Evolutionary conservation across 306 rosid genomes (phyloP).

Genomic region (Carpinus fangiana): DNA sequence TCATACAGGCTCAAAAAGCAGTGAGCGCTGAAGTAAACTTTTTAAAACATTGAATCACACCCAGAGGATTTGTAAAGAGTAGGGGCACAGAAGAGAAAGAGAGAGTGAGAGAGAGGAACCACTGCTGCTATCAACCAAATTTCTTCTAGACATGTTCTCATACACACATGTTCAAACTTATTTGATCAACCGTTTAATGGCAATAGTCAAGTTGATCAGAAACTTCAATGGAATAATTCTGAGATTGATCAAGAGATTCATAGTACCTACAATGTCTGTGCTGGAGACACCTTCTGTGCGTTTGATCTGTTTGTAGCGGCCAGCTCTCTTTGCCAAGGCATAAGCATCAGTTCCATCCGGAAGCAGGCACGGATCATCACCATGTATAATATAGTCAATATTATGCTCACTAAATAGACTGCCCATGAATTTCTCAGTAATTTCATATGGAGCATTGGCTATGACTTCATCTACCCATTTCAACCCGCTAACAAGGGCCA

Average conservation of each 20-base stretch:
- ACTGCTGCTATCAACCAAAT: conserved; percentile 8
- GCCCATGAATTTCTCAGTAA: conserved; percentile 85
- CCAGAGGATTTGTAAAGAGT: not conserved
- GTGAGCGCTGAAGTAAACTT: not conserved
- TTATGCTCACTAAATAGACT: conserved; percentile 91
- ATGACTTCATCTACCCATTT: conserved; percentile 99
- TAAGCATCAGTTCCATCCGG: conserved; percentile 99
- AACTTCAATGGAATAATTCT: not conserved
- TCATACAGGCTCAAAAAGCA: not conserved
- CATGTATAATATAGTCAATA: conserved; percentile 93
- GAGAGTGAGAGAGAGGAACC: not conserved
- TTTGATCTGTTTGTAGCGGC: conserved; percentile 97
- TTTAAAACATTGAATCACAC: not conserved
- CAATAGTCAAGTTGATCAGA: not conserved
- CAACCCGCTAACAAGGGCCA: conserved; percentile 92
- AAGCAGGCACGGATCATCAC: conserved; percentile 99
- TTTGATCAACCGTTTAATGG: not conserved
- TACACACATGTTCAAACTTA: not conserved
- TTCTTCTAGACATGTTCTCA: not conserved
- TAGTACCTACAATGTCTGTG: conserved; percentile 96
- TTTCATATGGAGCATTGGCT: conserved; percentile 92
- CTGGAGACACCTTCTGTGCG: conserved; percentile 99
- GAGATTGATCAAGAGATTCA: conserved; percentile 34
- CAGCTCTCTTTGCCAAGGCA: conserved; percentile 91
- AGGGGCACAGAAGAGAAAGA: not conserved